Evolutionary conservation across 106 monocot species (phyloP).

Genomic region (Platanthera zijinensis): DNA sequence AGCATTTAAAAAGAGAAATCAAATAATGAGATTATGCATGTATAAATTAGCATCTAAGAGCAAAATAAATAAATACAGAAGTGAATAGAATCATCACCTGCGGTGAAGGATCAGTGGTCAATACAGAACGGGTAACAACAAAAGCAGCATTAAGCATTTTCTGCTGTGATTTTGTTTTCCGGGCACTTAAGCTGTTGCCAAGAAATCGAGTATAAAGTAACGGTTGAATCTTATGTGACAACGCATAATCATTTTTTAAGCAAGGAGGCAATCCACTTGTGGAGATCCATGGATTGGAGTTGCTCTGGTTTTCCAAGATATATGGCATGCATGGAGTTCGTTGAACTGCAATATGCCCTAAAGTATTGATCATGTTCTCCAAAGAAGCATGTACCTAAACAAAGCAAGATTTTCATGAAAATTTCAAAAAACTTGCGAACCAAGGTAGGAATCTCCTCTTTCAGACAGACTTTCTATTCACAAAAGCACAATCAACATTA

Average conservation of each 20-base stretch:
- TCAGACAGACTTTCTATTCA: not conserved
- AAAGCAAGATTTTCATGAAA: not conserved
- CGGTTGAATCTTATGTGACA: slow-evolving; percentile 7
- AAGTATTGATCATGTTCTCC: slow-evolving; percentile 40
- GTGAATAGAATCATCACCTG: slow-evolving; percentile 29
- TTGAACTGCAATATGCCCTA: slow-evolving; percentile 27
- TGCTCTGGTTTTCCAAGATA: slow-evolving; percentile 23
- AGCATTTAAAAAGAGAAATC: not conserved
- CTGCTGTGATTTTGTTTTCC: not conserved
- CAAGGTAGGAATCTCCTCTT: not conserved
- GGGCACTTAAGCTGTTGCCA: slow-evolving; percentile 13
- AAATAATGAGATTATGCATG: not conserved
- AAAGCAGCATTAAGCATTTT: not conserved
- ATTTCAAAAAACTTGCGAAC: not conserved
- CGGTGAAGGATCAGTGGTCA: slow-evolving; percentile 42
- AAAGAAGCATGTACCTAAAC: not conserved
- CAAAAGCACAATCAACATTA: not conserved
- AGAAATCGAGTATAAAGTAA: slow-evolving; percentile 32
- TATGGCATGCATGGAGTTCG: slow-evolving; percentile 14
- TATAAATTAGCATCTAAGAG: not conserved
- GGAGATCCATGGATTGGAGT: slow-evolving; percentile 10
- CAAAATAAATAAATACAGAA: not conserved
- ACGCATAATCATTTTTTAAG: slow-evolving; percentile 8
- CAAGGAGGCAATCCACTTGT: slow-evolving; percentile 9
- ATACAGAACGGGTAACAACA: slow-evolving; percentile 29